Evolutionary conservation across 2,329 filamentous ascomycete genomes (phyloP), one percentile per base, ranked within the genome.

Genomic region (Chrysoporthe cubensis): DNA sequence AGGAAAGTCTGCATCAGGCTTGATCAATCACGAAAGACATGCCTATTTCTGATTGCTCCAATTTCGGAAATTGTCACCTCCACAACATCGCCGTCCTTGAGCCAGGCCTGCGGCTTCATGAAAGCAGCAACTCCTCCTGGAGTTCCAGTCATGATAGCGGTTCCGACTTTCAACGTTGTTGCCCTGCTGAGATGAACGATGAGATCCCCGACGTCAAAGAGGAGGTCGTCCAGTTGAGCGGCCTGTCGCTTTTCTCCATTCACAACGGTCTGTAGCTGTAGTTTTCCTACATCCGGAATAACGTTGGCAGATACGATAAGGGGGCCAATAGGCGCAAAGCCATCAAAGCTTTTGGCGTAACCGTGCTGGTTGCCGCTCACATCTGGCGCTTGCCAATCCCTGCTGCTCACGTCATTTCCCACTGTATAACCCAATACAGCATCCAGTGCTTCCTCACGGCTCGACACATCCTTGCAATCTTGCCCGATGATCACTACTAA

Each of bases 381-480:
- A 4, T 69, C 72, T 0, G 85, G 84, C 66, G 85, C 80, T 73
- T 87, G 84, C 46, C 79, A 76, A 66, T 84, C 81, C 3, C 84
- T 76, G 0, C 83, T 82, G 1, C 83, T 83, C 21, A 86, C 73
- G 69, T 86, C 84, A 73, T 88, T 88, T 44, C 82, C 83, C 34
- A 82, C 82, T 0, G 85, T 85, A 70, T 87, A 88, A 42, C 85
- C 86, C 1, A 87, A 80, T 2, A 88, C 78, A 34, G 82, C 78
- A 4, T 82, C 71, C 4, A 84, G 83, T 40, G 86, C 79, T 0
- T 77, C 77, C 62, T n/a, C 83, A 81, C 75, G 3, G 77, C 70
- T 2, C n/a, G n/a, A n/a, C n/a, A 86, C 79, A 64, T 86, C 80
- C 71, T 84, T 85, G 64, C 78, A 80, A 43, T 80, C 78, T 48